phyloP scores from a whole-genome alignment of 768 basidiomycete species.

The Pleurotus citrinopileatus region DNA sequence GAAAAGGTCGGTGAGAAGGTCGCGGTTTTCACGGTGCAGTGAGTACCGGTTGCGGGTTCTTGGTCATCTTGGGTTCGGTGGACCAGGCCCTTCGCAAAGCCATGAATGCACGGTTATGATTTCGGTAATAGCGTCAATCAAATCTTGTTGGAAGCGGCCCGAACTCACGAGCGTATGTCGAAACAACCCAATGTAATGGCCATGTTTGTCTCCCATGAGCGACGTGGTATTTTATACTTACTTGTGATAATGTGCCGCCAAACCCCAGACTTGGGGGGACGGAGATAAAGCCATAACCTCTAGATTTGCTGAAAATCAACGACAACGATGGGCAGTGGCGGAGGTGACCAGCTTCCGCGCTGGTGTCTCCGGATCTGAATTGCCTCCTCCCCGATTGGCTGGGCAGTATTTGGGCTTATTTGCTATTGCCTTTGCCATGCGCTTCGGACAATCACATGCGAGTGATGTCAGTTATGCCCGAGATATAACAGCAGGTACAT shows the following conservation, averaged over 20 bases:
- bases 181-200: too few relatives aligned
- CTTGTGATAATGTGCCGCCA: conserved; percentile 2
- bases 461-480: background rate
- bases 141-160: too few relatives aligned
- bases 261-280: conserved; percentile 1
- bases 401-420: background rate
- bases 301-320: background rate
- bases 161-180: too few relatives aligned
- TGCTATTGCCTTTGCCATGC: background rate
- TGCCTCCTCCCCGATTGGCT: conserved; percentile 4
- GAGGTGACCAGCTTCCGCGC: background rate
- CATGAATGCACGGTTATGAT: conserved; percentile 41
- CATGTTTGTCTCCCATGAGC: too few relatives aligned
- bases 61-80: too few relatives aligned
- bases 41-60: too few relatives aligned
- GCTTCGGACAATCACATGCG: conserved; percentile 4
- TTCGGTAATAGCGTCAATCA: background rate
- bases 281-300: background rate
- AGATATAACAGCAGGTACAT: conserved; percentile 5
- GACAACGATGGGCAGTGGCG: background rate
- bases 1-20: conserved; percentile 52
- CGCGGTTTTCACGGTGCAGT: too few relatives aligned
- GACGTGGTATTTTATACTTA: too few relatives aligned
- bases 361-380: background rate
- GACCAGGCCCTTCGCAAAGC: too few relatives aligned